Evolutionary conservation across 805 yeast genomes (phyloP).

Genomic region (Yamadazyma insecticola): DNA sequence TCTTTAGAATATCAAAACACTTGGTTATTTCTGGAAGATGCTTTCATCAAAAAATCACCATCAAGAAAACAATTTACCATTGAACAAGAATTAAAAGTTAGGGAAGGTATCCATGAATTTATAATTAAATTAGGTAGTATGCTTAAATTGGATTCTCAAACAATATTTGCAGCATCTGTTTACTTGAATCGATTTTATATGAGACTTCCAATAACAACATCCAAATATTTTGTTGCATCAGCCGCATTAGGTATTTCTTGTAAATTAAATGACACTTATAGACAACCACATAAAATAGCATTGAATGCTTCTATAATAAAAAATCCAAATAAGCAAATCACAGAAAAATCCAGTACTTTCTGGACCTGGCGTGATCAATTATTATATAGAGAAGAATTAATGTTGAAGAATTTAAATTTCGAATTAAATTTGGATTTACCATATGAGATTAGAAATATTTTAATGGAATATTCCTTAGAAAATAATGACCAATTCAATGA

Average conservation of each 20-base stretch:
- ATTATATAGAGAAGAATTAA: conserved; percentile 38
- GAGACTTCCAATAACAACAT: conserved; percentile 38
- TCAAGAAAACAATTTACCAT: conserved; percentile 25
- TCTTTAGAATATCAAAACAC: conserved; percentile 13
- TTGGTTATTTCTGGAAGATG: conserved; percentile 36
- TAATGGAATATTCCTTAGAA: conserved; percentile 3
- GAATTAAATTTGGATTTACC: conserved; percentile 38
- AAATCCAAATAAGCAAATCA: conserved; percentile 27
- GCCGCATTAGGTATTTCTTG: conserved; percentile 41
- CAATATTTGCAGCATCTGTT: conserved; percentile 40
- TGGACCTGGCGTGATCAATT: conserved; percentile 45
- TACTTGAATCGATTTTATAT: conserved; percentile 36
- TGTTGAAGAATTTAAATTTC: conserved; percentile 33
- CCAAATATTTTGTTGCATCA: conserved; percentile 41
- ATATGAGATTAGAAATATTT: conserved; percentile 23
- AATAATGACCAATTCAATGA: conserved; percentile 9
- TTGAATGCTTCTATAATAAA: conserved; percentile 31
- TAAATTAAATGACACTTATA: conserved; percentile 37
- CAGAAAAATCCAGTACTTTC: conserved; percentile 36
- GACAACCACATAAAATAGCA: conserved; percentile 42
- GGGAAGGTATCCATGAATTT: conserved; percentile 37
- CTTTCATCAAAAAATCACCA: conserved; percentile 27
- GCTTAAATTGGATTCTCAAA: conserved; percentile 35
- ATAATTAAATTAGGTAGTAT: conserved; percentile 30
- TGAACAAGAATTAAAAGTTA: conserved; percentile 32